These are phyloP conservation scores for Coniferiporia weirii DNA, from an alignment of 1,284 basidiomycete species.

Conservation along the genomic window DNA sequence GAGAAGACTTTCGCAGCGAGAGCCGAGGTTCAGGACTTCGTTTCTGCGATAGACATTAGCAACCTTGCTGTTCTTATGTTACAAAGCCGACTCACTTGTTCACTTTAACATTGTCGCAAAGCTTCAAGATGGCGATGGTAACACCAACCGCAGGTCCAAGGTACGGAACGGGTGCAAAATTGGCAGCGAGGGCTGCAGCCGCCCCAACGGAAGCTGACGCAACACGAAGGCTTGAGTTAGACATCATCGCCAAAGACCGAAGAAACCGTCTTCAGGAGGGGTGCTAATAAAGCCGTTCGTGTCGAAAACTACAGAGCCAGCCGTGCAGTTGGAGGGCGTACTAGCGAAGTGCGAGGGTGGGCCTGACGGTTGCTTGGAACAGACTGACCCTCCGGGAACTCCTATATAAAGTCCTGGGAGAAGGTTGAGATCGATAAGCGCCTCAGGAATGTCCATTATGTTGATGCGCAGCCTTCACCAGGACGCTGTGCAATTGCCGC, in stretches of 20 bases:
- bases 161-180: constrained; percentile 45
- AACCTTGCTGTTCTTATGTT: constrained; percentile 2
- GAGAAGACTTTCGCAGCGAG: constrained; percentile 36
- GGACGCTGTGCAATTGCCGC: neutral
- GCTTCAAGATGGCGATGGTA: constrained; percentile 36
- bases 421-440: neutral
- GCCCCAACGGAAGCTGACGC: constrained; percentile 27
- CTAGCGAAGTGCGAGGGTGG: too few species aligned
- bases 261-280: neutral
- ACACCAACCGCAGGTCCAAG: constrained; percentile 37
- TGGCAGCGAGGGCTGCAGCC: constrained; percentile 37
- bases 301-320: too few species aligned
- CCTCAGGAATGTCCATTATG: neutral
- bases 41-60: constrained; percentile 31
- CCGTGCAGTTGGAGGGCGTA: too few species aligned
- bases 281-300: too few species aligned
- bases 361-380: too few species aligned
- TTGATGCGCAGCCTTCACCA: neutral
- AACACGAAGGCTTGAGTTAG: constrained; percentile 1
- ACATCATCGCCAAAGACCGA: neutral
- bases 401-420: neutral
- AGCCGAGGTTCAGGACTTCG: constrained; percentile 33
- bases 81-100: constrained; percentile 35
- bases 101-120: constrained; percentile 41
- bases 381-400: neutral